Conservation (phyloP, 1,284 basidiomycete genomes). For the Puccinia triticina region DNA sequence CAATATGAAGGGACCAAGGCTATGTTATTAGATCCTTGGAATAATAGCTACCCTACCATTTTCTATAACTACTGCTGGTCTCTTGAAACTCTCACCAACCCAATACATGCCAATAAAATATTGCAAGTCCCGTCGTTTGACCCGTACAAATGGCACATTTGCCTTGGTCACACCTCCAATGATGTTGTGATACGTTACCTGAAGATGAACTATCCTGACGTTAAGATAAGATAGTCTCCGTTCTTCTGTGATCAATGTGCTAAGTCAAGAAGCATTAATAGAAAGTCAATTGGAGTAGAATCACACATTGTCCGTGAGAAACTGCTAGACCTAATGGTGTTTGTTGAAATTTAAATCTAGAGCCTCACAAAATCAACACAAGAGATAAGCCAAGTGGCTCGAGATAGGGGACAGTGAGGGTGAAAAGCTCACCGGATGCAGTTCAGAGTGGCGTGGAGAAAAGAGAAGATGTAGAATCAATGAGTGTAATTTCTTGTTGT, state of each 20-base stretch:
- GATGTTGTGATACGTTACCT: neutral
- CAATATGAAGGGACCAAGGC: too few species aligned
- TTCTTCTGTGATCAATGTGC: constrained; percentile 10
- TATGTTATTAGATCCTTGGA: too few species aligned
- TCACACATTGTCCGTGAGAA: too few species aligned
- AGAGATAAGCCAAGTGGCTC: too few species aligned
- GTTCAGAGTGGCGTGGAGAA: too few species aligned
- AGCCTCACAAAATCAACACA: too few species aligned
- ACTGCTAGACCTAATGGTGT: too few species aligned
- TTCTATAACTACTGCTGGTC: constrained; percentile 1
- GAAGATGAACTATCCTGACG: neutral
- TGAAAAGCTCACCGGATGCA: too few species aligned
- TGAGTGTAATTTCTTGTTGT: too few species aligned
- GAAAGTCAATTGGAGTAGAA: neutral
- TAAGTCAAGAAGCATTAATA: neutral
- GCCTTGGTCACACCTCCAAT: neutral
- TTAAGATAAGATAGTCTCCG: neutral
- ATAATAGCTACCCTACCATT: neutral
- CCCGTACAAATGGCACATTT: neutral
- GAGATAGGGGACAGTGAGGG: too few species aligned
- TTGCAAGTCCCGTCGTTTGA: neutral
- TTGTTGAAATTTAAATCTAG: too few species aligned
- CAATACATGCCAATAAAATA: neutral
- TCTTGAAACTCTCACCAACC: neutral
- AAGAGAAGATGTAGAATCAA: too few species aligned